Percentiles rank a stretch among this genome's conserved stretches.
Conservation (phyloP, 805 yeast genomes). For the Phaffomyces antillensis region DNA sequence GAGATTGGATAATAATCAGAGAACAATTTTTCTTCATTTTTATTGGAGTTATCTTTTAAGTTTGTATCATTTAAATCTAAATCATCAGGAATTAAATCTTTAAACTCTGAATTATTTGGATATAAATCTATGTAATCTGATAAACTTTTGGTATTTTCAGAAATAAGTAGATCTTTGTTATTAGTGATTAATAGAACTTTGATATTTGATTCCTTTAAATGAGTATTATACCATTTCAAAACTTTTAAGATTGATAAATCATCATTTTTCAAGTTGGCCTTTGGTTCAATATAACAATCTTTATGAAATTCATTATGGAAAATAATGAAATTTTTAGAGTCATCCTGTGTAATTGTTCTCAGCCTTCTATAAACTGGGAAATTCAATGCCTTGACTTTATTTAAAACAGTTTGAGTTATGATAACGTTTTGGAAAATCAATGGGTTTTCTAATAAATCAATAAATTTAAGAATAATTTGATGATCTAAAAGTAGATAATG, state of each 20-base stretch:
- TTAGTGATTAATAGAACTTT: slow-evolving; percentile 62
- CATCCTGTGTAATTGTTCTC: slow-evolving; percentile 64
- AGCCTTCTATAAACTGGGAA: slow-evolving; percentile 83
- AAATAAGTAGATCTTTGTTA: slow-evolving; percentile 40
- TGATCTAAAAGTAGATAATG: slow-evolving; percentile 88
- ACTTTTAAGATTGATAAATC: slow-evolving; percentile 77
- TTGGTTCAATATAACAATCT: slow-evolving; percentile 37
- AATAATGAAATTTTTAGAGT: slow-evolving; percentile 70
- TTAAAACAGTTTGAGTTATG: slow-evolving; percentile 91
- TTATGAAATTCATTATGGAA: slow-evolving; percentile 89
- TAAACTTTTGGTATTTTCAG: slow-evolving; percentile 39
- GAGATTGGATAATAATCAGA: slow-evolving; percentile 77
- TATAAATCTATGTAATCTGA: slow-evolving; percentile 64
- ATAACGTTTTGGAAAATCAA: slow-evolving; percentile 81
- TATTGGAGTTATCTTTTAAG: slow-evolving; percentile 13
- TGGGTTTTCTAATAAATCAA: slow-evolving; percentile 77
- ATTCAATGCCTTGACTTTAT: slow-evolving; percentile 84
- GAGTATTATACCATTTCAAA: slow-evolving; percentile 64
- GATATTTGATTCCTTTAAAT: slow-evolving; percentile 40
- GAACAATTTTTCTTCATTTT: slow-evolving; percentile 33
- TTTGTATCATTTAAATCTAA: slow-evolving; percentile 23
- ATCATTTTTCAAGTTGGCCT: slow-evolving; percentile 54
- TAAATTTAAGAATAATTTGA: slow-evolving; percentile 79
- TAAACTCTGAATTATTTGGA: slow-evolving; percentile 65
- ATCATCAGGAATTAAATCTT: slow-evolving; percentile 68